Evolutionary conservation across 331 rosid genomes (phyloP), one percentile per base, ranked within the genome.

Genomic region (Acacia concinna): DNA sequence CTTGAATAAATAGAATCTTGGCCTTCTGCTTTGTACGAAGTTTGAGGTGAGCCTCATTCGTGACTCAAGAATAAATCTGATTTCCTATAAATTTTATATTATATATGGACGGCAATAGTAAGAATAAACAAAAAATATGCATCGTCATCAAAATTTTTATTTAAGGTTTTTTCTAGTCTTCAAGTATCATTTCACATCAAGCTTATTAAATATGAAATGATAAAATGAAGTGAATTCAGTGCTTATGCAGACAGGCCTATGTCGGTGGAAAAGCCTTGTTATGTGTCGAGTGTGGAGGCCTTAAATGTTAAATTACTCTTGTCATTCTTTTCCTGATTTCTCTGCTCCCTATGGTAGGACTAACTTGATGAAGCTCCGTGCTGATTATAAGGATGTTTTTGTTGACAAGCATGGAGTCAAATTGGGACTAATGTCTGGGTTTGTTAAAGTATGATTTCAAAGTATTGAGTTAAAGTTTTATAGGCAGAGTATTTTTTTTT

Each of bases 371-470:
- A 91, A 90, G 86, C 98, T 93, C 43, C 92, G 97, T 81, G 86
- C 98, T 85, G 98, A 93, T 81, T 91, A 87, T 80, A 91, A 93
- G 85, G 98, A 93, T 84, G 91, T 90, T 75, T 93, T 93, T 86
- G 97, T 85, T 73, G 97, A 93, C 75, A 93, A 91, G 84, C 95
- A 91, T 43, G 93, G 97, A 79, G 97, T 93, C 86, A 91, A 93
- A 82, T 82, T 90, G 85, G 98, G 98, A 67, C 91, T 93, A 40
- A 93, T 93, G 97, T 93, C 98, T 0, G 98, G 98, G 80, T 93
- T 93, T 85, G 72, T 93, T 72, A 91, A 88, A 78, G 98, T 93
- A 88, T 68, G 90, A 67, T 79, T 20, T 84, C 73, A 25, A 78
- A 66, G 60, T 77, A 41, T 51, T 71, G 56, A 81, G 40, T 64